Evolutionary conservation across 2,329 filamentous ascomycete genomes (phyloP), one percentile per base, ranked within the genome.

Genomic region (Diaporthe destruens): DNA sequence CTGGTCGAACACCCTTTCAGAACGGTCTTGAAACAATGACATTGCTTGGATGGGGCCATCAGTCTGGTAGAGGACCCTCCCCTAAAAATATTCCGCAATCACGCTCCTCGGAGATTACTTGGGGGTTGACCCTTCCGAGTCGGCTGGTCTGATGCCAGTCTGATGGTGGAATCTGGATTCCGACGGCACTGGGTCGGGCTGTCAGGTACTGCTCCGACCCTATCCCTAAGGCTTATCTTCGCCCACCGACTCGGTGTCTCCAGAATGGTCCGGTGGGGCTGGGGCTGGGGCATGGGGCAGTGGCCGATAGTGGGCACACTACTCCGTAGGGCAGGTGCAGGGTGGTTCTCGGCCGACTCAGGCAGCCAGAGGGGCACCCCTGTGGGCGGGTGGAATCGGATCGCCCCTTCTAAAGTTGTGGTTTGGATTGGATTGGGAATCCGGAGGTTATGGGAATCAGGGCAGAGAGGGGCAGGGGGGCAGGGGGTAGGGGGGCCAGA

Each of bases 1-100:
- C 12, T 51, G 8, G 44, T 65, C 44, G 44, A 65, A 11, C 44
- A 36, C 51, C 61, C 44, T 36, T 25, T 36, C 32, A 34, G 44
- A 51, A 39, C n/a, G 44, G 44, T 65, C 61, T 65, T 65, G 61
- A 65, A 65, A 65, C 61, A 49, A 51, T 66, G 61, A 53, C 61
- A 66, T 23, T 53, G 18, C 32, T 39, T 53, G 29, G 32, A 29
- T 53, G 61, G 61, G 32, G 20, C 61, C 44, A n/a, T 32, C 20
- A 39, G 47, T 18, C 61, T 34, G n/a, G 32, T 20, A 53, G 14
- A 12, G 12, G n/a, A 16, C 18, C 44, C 9, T 39, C 47, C 20
- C 61, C 61, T 66, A 53, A 66, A 53, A 53, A 66, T 66, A 66
- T 66, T 53, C 61, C 61, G 61, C 32, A 39, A 32, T 39, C 44